A percentile compares a stretch with the other conserved stretches of the same genome.
Conservation (phyloP, 768 basidiomycete genomes). For the Imleria badia region DNA sequence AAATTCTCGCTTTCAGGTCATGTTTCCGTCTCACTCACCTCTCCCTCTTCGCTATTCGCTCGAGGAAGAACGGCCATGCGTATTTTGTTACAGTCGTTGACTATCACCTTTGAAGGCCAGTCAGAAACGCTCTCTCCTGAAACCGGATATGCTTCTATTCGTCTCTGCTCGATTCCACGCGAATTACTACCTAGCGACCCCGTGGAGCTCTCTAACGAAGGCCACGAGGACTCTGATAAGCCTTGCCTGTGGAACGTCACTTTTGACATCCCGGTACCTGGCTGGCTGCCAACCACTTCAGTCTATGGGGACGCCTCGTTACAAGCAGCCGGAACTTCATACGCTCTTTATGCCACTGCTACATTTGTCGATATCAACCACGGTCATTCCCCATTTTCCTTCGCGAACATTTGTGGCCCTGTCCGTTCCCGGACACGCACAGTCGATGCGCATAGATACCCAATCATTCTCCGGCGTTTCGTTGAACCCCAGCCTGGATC, state of each 20-base stretch:
- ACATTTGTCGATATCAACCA: conserved; percentile 53
- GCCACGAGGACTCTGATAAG: conserved; percentile 52
- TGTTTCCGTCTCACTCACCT: conserved; percentile 61
- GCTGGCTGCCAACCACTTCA: conserved; percentile 78
- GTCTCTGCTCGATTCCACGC: conserved; percentile 65
- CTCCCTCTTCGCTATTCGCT: conserved; percentile 57
- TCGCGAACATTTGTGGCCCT: conserved; percentile 56
- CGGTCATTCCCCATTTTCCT: conserved; percentile 40
- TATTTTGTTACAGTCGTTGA: conserved; percentile 65
- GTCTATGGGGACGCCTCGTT: conserved; percentile 41
- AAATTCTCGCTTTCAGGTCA: conserved; percentile 88
- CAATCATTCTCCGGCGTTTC: conserved; percentile 56
- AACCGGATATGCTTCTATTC: conserved; percentile 66
- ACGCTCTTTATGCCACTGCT: conserved; percentile 66
- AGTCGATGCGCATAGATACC: conserved; percentile 38
- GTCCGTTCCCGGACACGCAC: conserved; percentile 47
- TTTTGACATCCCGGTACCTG: conserved; percentile 84
- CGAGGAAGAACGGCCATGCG: conserved; percentile 46
- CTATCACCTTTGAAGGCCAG: conserved; percentile 83
- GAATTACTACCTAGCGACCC: conserved; percentile 52
- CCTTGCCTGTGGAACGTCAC: conserved; percentile 70
- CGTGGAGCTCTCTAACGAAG: conserved; percentile 64
- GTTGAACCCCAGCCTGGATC: conserved; percentile 40
- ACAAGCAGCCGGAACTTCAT: conserved; percentile 58
- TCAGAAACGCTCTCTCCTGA: conserved; percentile 65